A percentile compares a stretch with the other conserved stretches of the same genome.
Conservation (phyloP, 1,139 yeast species). For the Kodamaea plutei region DNA sequence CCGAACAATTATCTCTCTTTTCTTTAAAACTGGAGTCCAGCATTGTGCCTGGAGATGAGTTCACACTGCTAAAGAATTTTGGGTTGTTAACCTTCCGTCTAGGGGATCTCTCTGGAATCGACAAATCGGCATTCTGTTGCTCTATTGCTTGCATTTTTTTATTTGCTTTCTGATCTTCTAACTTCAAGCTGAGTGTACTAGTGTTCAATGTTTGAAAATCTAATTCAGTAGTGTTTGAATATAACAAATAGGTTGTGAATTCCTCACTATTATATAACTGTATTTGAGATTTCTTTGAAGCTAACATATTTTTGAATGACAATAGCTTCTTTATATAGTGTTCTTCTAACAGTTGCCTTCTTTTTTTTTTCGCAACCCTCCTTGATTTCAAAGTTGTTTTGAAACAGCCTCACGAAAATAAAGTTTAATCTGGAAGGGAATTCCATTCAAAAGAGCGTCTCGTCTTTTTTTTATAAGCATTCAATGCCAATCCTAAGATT, state of each 20-base stretch:
- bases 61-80: constrained; percentile 2
- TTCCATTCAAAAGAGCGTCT: no score
- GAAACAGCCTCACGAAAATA: no score
- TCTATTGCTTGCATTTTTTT: no score
- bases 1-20: constrained; percentile 9
- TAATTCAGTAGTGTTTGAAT: constrained; percentile 1
- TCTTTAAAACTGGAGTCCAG: constrained; percentile 14
- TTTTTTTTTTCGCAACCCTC: no score
- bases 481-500: no score
- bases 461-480: no score
- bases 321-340: no score
- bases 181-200: no score
- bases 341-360: no score
- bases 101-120: constrained; percentile 8
- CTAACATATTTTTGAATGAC: not conserved
- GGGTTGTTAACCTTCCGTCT: constrained; percentile 1
- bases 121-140: not conserved
- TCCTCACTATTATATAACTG: constrained; percentile 2
- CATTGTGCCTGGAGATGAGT: constrained; percentile 9
- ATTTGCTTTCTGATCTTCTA: no score
- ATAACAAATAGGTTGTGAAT: constrained; percentile 7
- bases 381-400: no score
- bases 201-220: not conserved
- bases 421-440: no score
- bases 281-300: constrained; percentile 1